Conservation (phyloP, 805 yeast species). For the Suhomyces vadensis region DNA sequence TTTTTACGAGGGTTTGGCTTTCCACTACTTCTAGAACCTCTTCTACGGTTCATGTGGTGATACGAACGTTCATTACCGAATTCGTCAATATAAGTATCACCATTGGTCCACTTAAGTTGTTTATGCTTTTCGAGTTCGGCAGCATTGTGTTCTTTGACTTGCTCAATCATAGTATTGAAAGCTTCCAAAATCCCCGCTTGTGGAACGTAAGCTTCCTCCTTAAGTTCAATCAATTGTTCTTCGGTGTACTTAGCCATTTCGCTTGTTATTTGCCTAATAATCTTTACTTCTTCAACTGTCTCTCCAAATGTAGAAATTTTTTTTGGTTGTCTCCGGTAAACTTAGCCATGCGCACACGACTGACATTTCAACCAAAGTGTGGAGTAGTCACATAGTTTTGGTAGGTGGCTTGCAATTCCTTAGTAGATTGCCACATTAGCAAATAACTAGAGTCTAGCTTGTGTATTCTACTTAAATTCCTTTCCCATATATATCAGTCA, state of each 20-base stretch:
- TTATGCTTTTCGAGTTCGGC: conserved; percentile 30
- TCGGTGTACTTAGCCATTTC: conserved; percentile 64
- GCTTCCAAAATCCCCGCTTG: conserved; percentile 63
- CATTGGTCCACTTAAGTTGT: conserved; percentile 34
- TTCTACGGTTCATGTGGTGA: conserved; percentile 55
- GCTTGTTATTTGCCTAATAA: neutral
- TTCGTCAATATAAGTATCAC: conserved; percentile 49
- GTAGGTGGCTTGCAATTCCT: no score
- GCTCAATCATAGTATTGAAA: conserved; percentile 65
- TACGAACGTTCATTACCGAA: conserved; percentile 47
- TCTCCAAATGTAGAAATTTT: neutral
- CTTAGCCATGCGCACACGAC: conserved; percentile 4
- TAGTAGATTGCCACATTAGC: no score
- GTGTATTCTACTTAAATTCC: no score
- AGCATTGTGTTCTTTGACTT: conserved; percentile 52
- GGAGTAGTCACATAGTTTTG: neutral
- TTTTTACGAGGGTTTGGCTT: conserved; percentile 60
- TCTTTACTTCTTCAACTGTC: neutral
- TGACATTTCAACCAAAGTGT: neutral
- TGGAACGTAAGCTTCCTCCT: conserved; percentile 58
- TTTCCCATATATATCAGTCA: no score
- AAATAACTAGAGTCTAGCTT: no score
- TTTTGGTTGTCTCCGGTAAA: conserved; percentile 1
- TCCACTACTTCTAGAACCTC: conserved; percentile 52
- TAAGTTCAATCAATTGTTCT: conserved; percentile 62